These are phyloP conservation scores for Rhizopus microsporus DNA, from an alignment of 371 early-diverging fungal species.

Conservation along the genomic window DNA sequence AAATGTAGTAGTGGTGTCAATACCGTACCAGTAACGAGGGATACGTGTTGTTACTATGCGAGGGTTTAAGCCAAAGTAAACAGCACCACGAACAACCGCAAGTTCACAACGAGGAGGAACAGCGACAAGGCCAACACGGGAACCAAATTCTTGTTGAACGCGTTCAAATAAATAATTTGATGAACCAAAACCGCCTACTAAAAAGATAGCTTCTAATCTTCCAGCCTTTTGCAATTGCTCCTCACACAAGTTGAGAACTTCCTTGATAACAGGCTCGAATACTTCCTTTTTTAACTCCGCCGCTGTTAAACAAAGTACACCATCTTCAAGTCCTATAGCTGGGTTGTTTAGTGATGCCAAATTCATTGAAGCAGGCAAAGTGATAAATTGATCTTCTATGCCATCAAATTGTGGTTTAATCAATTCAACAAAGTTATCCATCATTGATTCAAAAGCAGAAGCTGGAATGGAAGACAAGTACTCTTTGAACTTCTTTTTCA, in stretches of 20 bases:
- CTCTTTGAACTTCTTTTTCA: slow-evolving; percentile 56
- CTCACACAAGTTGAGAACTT: slow-evolving; percentile 49
- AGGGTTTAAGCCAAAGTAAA: slow-evolving; percentile 62
- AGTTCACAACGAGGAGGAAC: slow-evolving; percentile 58
- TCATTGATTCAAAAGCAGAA: slow-evolving; percentile 59
- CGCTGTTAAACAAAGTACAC: slow-evolving; percentile 56
- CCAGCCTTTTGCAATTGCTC: slow-evolving; percentile 52
- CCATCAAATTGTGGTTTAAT: slow-evolving; percentile 67
- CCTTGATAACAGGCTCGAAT: slow-evolving; percentile 53
- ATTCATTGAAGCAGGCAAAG: slow-evolving; percentile 29
- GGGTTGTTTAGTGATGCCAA: slow-evolving; percentile 21
- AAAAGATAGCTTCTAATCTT: slow-evolving; percentile 51
- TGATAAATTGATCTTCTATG: slow-evolving; percentile 52
- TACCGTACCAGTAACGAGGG: slow-evolving; percentile 65
- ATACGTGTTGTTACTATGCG: slow-evolving; percentile 59
- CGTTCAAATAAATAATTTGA: slow-evolving; percentile 61
- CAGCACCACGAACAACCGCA: slow-evolving; percentile 55
- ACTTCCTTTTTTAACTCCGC: slow-evolving; percentile 56
- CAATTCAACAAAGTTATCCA: slow-evolving; percentile 56
- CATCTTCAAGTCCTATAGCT: slow-evolving; percentile 59
- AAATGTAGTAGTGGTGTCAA: slow-evolving; percentile 60
- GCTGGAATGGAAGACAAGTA: slow-evolving; percentile 55
- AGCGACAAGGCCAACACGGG: slow-evolving; percentile 45
- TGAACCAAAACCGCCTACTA: slow-evolving; percentile 67
- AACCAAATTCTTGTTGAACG: slow-evolving; percentile 47